Evolutionary conservation across 208 protist species (phyloP).

Genomic region (Crithidia acanthocephali): DNA sequence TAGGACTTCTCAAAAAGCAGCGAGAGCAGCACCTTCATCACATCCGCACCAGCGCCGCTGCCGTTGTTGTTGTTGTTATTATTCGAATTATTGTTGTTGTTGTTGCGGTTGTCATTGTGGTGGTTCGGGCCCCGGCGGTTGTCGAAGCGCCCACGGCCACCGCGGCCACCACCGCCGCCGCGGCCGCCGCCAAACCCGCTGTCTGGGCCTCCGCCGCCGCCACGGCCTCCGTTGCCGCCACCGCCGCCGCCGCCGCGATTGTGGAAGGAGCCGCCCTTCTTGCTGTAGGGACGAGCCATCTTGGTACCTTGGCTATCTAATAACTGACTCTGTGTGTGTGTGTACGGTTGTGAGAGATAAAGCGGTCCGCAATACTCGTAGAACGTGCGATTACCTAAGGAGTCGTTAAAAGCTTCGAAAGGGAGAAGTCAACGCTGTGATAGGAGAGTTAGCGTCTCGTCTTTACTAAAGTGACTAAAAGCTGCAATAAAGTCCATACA

Average conservation of each 20-base stretch:
- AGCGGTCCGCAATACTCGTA: too few relatives aligned
- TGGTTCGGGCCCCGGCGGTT: conserved; percentile 28
- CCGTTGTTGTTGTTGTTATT: conserved; percentile 37
- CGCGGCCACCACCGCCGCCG: conserved; percentile 32
- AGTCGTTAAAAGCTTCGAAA: too few relatives aligned
- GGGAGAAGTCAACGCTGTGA: too few relatives aligned
- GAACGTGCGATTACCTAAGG: too few relatives aligned
- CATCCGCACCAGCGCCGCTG: conserved; percentile 43
- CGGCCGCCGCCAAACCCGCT: conserved; percentile 15
- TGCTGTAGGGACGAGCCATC: conserved; percentile 74
- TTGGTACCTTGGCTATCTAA: background rate
- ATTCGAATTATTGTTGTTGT: conserved; percentile 19
- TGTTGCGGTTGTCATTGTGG: conserved; percentile 31
- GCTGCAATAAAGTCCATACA: background rate
- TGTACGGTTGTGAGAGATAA: background rate
- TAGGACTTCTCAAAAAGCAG: conserved; percentile 81
- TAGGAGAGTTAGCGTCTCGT: too few relatives aligned
- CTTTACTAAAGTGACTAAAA: background rate
- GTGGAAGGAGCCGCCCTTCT: conserved; percentile 31
- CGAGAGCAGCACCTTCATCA: conserved; percentile 83
- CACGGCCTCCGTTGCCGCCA: conserved; percentile 25
- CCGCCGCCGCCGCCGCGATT: conserved; percentile 23
- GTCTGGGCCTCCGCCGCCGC: background rate
- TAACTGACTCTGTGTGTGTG: background rate
- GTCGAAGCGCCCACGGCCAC: conserved; percentile 26